Evolutionary conservation across 805 yeast species (phyloP), one percentile per base, ranked within the genome.

Genomic region (Starmerella davenportii): DNA sequence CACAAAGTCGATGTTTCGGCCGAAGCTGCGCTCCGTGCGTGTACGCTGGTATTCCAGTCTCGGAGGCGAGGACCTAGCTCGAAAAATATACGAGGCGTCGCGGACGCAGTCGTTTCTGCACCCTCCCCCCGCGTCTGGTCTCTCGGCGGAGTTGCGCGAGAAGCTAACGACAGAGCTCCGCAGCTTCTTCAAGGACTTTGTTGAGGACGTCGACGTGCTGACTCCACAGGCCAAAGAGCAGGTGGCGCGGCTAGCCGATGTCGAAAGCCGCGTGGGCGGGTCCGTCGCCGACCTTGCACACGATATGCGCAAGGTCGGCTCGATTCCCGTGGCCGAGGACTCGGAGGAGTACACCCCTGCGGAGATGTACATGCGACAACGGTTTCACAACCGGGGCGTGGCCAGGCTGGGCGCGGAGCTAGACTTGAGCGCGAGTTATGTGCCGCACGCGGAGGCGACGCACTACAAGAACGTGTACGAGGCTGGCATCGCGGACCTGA

Each of bases 341-440:
- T 65, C 66, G 41, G 74, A 71, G 55, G 73, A 85, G 30, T 85
- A 80, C 57, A 69, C 92, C 1, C 59, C 64, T 30, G 82, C 80
- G 49, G 95, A 85, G 57, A 65, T 84, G 36, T 75, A 69, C 45
- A 63, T 80, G 44, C 74, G 95, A 54, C 77, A 76, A 50, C 63
- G 72, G 52, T 70, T 74, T 51, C 79, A 77, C 55, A 63, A 72
- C 30, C 54, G 63, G 28, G 61, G 58, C 14, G 62, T 68, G 20
- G 76, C 76, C 3, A 59, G 56, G 25, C 56, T 78, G 28, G 95
- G 95, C 0, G 73, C 92, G 1, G 54, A 61, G 14, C 50, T 79
- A n/a, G 57, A 62, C 4, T 9, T 7, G 8, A 17, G 13, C 5
- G 65, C 72, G 42, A 74, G 79, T 5, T 82, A 80, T 54, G 58